Percentiles rank a stretch among this genome's conserved stretches.
Conservation (phyloP, 805 yeast genomes). For the Vanderwaltozyma yarrowii region DNA sequence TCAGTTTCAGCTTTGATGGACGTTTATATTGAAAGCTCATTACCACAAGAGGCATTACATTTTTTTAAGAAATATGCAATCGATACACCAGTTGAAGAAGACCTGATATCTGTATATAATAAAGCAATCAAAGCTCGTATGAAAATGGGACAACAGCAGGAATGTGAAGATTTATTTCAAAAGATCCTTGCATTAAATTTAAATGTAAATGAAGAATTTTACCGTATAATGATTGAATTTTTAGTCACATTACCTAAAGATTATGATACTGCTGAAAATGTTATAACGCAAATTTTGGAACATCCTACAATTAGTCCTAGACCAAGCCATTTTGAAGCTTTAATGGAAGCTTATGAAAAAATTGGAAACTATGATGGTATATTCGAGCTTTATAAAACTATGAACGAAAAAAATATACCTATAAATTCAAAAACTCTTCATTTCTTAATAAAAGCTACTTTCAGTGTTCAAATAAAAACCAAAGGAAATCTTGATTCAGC, state of each 20-base stretch:
- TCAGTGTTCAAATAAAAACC: slow-evolving; percentile 20
- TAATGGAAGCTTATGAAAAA: slow-evolving; percentile 26
- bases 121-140: slow-evolving; percentile 19
- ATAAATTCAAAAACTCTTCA: slow-evolving; percentile 23
- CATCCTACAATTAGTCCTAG: slow-evolving; percentile 10
- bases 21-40: slow-evolving; percentile 17
- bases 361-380: slow-evolving; percentile 21
- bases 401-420: slow-evolving; percentile 17
- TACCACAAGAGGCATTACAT: slow-evolving; percentile 13
- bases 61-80: slow-evolving; percentile 14
- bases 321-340: slow-evolving; percentile 21
- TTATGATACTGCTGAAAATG: slow-evolving; percentile 13
- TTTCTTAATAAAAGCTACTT: slow-evolving; percentile 25
- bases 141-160: slow-evolving; percentile 5
- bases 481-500: slow-evolving; percentile 22
- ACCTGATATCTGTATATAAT: slow-evolving; percentile 12
- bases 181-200: slow-evolving; percentile 7
- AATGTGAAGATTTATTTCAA: slow-evolving; percentile 14
- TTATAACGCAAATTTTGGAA: slow-evolving; percentile 12
- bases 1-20: slow-evolving; percentile 21
- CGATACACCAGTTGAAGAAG: neutral
- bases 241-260: slow-evolving; percentile 12
- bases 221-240: slow-evolving; percentile 14
- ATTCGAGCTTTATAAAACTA: slow-evolving; percentile 18
- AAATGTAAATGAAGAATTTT: slow-evolving; percentile 16